Base-by-base conservation (phyloP, 352 stramenopile genomes). In the Phytophthora ramorum region DNA sequence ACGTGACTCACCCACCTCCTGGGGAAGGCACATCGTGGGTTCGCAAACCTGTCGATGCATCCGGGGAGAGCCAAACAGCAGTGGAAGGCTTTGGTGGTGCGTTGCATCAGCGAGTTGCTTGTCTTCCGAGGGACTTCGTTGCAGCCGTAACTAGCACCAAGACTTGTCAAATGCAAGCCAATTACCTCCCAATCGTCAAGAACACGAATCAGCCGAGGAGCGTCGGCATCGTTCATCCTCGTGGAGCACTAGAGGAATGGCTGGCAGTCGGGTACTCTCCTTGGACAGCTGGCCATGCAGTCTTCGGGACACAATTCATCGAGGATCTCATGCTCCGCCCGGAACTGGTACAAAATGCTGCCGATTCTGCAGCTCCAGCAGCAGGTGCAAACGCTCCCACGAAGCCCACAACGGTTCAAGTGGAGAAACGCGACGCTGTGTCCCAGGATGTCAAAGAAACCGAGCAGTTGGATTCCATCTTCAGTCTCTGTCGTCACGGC, bases 241-340 rank as follows among this genome's bases (percentile, higher is more conserved):
- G 91, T 12, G 75, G 71, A 22, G 89, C 90, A 4, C 73, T 95
- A 9, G 87, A 96, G 12, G 93, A 98, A 65, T 98, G 95, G 95
- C 66, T 97, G 12, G 55, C 79, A 3, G 72, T 94, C 9, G 86
- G 76, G n/a, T 98, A 97, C 68, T 97, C 97, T 4, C 95, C 95
- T 3, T 98, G 95, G 95, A 93, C 76, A 4, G 88, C 86, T 10
- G 92, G 83, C 0, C 76, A 77, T n/a, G 58, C 78, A 7, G 58
- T 89, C 9, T 92, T 92, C 44, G 75, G 66, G 7, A 81, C 73
- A 7, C 74, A 92, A 58, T 91, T 91, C 32, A 88, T 93, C 44
- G 71, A 63, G 8, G 79, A 90, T 45, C 61, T 93, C 20, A 85
- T 88, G 76, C 63, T 77, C 12, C 83, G 80, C 0, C 79, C 79